Base-by-base conservation (phyloP, 495 filamentous ascomycete species). In the Aspergillus bertholletiae region DNA sequence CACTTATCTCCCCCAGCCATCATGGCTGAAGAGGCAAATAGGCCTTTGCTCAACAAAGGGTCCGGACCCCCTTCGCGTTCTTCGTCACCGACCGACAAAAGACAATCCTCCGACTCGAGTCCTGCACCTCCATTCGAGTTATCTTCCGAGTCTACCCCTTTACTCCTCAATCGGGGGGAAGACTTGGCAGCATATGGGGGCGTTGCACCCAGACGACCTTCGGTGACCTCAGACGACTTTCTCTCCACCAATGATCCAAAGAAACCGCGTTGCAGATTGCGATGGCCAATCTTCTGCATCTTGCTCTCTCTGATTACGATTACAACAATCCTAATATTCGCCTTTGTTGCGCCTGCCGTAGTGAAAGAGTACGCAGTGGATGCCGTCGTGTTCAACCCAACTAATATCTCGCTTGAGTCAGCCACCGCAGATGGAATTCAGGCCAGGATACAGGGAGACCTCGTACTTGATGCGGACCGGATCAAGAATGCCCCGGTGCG, bases 331-430 rank as follows among this genome's bases (percentile, higher is more conserved):
- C 58, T 87, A 34, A 71, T 79, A 23, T 81, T 80, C 64, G 91
- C 84, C 1, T 95, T 97, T 74, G 80, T 94, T 46, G 84, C 86
- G 2, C 93, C 94, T 3, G 84, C 84, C 23, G 80, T 86, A 6
- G 82, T 93, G 18, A 85, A 95, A 66, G 81, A 88, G 64, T 98
- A 98, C 69, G 89, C 86, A 7, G 84, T 89, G 64, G 77, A 94
- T 66, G 92, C 94, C 5, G 76, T 85, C 20, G 82, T 92, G 5
- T 82, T 97, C 58, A 82, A 92, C 57, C 86, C 94, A 0, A 89
- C 84, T 2, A 84, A 84, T 62, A 72, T 98, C 6, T 90, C 90
- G 1, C 82, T 98, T 49, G 87, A 92, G 43, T 89, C 84, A 7
- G 86, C 95, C 48, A 97, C 92, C 0, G 56, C 79, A 7, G 76